Conservation (phyloP, 192 early-diverging fungal species). For the Globomyces pollinis-pini region DNA sequence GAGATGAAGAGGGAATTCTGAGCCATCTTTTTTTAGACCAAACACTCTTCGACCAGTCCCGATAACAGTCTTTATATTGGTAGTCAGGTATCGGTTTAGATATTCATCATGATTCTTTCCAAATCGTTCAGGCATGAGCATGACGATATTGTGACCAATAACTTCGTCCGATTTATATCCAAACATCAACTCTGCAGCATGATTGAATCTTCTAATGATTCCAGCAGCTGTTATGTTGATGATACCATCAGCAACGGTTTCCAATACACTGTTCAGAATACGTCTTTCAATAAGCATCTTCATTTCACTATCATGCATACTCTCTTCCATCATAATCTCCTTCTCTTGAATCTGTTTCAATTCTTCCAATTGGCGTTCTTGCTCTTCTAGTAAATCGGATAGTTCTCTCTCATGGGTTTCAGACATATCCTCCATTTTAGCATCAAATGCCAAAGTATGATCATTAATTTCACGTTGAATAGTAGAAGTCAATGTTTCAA, state of each 20-base stretch:
- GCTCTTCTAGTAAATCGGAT: conserved; percentile 6
- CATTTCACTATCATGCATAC: conserved; percentile 28
- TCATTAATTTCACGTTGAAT: conserved; percentile 6
- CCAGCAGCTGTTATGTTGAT: conserved; percentile 28
- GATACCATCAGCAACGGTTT: conserved; percentile 28
- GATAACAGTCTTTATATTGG: conserved; percentile 18
- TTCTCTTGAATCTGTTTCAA: conserved; percentile 19
- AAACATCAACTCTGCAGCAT: conserved; percentile 29
- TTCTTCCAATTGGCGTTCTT: conserved; percentile 15
- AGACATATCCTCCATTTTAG: conserved; percentile 10
- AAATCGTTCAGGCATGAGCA: conserved; percentile 19
- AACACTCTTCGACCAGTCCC: conserved; percentile 11
- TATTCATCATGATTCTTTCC: conserved; percentile 17
- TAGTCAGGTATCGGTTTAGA: conserved; percentile 23
- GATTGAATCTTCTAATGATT: conserved; percentile 22
- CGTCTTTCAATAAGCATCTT: conserved; percentile 26
- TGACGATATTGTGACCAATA: conserved; percentile 27
- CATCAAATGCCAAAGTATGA: conserved; percentile 1
- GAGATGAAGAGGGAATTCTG: conserved; percentile 27
- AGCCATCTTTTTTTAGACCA: conserved; percentile 22
- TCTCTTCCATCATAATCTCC: conserved; percentile 33
- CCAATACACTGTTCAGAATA: conserved; percentile 27
- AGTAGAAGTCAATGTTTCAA: not conserved
- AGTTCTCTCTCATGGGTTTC: conserved; percentile 13
- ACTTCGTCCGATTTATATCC: conserved; percentile 22